Percentiles rank a stretch among this genome's conserved stretches.
phyloP scores from a whole-genome alignment of 257 asterid species.

The Cordia subcordata region DNA sequence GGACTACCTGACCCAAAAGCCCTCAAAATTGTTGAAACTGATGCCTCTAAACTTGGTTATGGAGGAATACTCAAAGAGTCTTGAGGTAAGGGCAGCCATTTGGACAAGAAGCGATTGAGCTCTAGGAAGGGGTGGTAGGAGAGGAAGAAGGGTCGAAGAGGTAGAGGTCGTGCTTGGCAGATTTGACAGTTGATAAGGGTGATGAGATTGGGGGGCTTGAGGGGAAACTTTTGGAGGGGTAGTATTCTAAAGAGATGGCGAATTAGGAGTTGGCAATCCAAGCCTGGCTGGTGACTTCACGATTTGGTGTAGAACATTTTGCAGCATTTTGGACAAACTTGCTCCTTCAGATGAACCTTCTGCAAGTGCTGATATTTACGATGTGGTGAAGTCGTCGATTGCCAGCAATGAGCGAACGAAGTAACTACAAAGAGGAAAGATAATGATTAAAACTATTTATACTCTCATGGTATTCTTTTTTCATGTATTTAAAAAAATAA shows the following conservation, averaged over 20 bases:
- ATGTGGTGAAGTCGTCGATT: too few relatives aligned
- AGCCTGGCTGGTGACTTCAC: constrained; percentile 88
- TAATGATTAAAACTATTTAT: too few relatives aligned
- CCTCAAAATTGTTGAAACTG: too few relatives aligned
- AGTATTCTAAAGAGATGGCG: constrained; percentile 70
- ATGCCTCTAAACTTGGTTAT: too few relatives aligned
- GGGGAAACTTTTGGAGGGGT: constrained; percentile 62
- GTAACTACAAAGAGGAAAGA: too few relatives aligned
- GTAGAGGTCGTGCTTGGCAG: constrained; percentile 40
- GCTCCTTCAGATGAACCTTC: constrained; percentile 19
- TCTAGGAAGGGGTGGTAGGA: constrained; percentile 84
- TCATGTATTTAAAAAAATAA: too few relatives aligned
- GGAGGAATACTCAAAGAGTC: constrained; percentile 81
- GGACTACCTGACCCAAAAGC: too few relatives aligned
- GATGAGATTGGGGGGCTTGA: constrained; percentile 44
- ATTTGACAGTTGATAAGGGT: constrained; percentile 36
- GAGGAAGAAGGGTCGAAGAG: constrained; percentile 83
- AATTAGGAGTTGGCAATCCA: constrained; percentile 79
- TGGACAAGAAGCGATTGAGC: constrained; percentile 78
- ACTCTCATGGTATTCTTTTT: too few relatives aligned
- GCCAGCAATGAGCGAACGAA: too few relatives aligned
- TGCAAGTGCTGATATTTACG: background rate
- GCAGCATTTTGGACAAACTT: too few relatives aligned
- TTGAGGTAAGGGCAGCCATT: constrained; percentile 82
- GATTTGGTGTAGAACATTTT: constrained; percentile 67